Conservation (phyloP, 371 early-diverging fungal genomes). For the Mucor mucedo region DNA sequence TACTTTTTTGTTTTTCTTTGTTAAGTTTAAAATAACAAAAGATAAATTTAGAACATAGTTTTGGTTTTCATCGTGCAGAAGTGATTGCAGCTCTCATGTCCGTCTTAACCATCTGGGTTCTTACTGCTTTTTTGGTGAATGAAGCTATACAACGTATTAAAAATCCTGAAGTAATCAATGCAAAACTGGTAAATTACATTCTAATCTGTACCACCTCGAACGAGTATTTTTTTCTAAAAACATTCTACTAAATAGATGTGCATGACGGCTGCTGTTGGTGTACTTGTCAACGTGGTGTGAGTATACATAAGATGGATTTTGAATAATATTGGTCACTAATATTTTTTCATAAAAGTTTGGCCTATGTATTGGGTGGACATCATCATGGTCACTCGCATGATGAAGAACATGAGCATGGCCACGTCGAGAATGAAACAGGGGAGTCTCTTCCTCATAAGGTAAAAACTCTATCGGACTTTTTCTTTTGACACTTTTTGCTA, state of each 20-base stretch:
- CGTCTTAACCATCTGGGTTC: constrained; percentile 81
- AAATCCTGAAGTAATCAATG: constrained; percentile 79
- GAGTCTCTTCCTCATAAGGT: constrained; percentile 12
- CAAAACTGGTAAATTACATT: constrained; percentile 49
- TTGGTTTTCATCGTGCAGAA: constrained; percentile 87
- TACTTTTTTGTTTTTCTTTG: too few species aligned
- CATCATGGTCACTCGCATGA: constrained; percentile 47
- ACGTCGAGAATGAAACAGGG: constrained; percentile 40
- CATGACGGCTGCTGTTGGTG: constrained; percentile 71
- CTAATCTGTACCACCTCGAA: background rate
- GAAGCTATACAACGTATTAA: constrained; percentile 80
- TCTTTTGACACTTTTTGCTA: background rate
- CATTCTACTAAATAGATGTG: constrained; percentile 60
- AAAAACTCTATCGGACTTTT: background rate
- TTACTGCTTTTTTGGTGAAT: constrained; percentile 73
- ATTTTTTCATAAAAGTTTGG: constrained; percentile 32
- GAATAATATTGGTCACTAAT: background rate
- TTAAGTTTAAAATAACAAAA: background rate
- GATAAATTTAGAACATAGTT: constrained; percentile 61
- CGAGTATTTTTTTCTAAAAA: background rate
- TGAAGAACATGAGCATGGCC: constrained; percentile 40
- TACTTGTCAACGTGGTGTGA: constrained; percentile 79
- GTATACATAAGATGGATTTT: background rate
- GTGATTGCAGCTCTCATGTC: constrained; percentile 85
- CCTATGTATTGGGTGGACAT: constrained; percentile 53